phyloP scores from a whole-genome alignment of 805 yeast species.

The Candida dendrica region DNA sequence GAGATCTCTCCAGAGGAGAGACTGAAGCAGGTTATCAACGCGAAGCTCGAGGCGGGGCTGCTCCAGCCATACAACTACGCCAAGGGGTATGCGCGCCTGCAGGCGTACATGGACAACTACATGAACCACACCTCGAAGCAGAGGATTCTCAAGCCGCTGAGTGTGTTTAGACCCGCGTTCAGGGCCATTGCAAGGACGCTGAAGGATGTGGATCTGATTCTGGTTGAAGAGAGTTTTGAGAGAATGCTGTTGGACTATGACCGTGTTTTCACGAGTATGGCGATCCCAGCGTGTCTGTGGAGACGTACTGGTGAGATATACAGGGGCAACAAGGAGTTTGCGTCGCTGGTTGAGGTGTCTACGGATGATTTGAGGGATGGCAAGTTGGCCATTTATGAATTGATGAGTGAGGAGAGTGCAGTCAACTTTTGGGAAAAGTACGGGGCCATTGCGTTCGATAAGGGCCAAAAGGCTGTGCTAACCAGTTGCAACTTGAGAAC shows the following conservation, averaged over 20 bases:
- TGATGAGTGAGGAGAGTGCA: conserved; percentile 93
- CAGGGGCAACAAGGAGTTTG: conserved; percentile 93
- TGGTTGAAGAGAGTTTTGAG: conserved; percentile 92
- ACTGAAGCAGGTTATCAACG: conserved; percentile 86
- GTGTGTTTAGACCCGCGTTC: conserved; percentile 86
- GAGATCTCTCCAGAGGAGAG: conserved; percentile 93
- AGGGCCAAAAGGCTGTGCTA: conserved; percentile 89
- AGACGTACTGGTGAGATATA: conserved; percentile 94
- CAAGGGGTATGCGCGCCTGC: conserved; percentile 84
- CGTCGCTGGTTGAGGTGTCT: conserved; percentile 80
- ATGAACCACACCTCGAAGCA: conserved; percentile 82
- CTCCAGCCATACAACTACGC: conserved; percentile 92
- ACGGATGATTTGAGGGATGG: conserved; percentile 93
- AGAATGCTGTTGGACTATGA: conserved; percentile 90
- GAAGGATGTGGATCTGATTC: conserved; percentile 82
- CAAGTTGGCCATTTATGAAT: conserved; percentile 81
- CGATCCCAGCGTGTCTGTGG: conserved; percentile 97
- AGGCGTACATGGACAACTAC: conserved; percentile 85
- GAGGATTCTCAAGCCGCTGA: conserved; percentile 77
- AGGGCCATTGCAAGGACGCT: conserved; percentile 86
- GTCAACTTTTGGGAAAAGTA: conserved; percentile 97
- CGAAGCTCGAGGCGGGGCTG: conserved; percentile 89
- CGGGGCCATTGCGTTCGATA: conserved; percentile 93
- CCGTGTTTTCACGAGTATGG: conserved; percentile 93
- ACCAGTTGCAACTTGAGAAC: conserved; percentile 86